Base-by-base conservation (phyloP, 2,329 filamentous ascomycete genomes). In the Botrytis aclada region DNA sequence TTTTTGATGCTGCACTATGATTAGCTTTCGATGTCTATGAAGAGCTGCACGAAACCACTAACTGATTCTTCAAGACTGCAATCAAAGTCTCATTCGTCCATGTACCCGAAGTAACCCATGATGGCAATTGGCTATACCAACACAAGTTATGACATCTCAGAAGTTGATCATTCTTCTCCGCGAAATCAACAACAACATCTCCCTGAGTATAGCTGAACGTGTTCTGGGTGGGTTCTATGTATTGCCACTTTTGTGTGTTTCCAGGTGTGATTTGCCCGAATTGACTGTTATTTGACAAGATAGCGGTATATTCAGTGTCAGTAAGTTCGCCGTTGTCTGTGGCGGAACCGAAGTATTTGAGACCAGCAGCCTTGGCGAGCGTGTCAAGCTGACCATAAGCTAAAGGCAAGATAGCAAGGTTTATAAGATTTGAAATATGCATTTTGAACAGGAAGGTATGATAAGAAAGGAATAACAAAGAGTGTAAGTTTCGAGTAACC, bases 221-320 rank as follows among this genome's bases (percentile, higher is more conserved):
- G 47, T 84, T 85, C 51, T 86, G 85, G 34, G 81, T 80, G 0
- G 88, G 87, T 83, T 93, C 88, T 14, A 84, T 90, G 75, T 85
- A 84, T 73, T 88, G 84, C 89, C 89, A 93, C 84, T 88, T 88
- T 80, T 89, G 87, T 4, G 86, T 85, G 79, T 92, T 92, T 66
- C 86, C 88, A 0, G 89, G 88, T 0, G 90, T 91, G 39, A 91
- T 85, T 79, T 90, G 86, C 25, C 90, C 90, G 76, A 92, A 92
- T 77, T 91, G 87, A 61, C 83, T 82, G 12, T 78, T 82, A 79
- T 90, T 83, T 74, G 84, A 85, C 62, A 90, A 83, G 74, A 91
- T 87, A 32, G 82, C 79, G 32, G 85, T 81, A 79, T 92, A 93
- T 41, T 84, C 77, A 20, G 82, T 79, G 80, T 79, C 76, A 6